Evolutionary conservation across 2,329 filamentous ascomycete genomes (phyloP), one percentile per base, ranked within the genome.

Genomic region (Tolypocladium tundrense): DNA sequence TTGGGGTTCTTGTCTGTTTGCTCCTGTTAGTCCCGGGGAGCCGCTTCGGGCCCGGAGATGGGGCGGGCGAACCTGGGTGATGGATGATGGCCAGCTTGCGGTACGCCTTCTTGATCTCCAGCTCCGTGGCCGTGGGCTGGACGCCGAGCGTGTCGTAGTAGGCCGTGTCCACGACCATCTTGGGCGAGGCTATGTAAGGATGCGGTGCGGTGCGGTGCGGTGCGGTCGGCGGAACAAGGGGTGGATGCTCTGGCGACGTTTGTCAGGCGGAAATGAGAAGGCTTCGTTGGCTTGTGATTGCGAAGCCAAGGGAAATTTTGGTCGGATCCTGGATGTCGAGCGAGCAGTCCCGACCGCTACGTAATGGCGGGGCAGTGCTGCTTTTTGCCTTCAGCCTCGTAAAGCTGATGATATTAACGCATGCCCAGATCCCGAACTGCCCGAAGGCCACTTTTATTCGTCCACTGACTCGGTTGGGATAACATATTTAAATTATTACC

Each of bases 31-130:
- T 21, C 0, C 13, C 33, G 21, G 5, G 39, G 4, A 42, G 2
- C 19, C 31, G 4, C 3, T 14, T 16, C 41, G 10, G 41, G 43
- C 14, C 37, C 53, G 50, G 45, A n/a, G 16, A 48, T 52, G 55
- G 40, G 48, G 48, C 43, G 35, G 42, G 66, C 77, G 65, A 77
- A 90, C 88, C 89, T 63, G 91, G 91, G 73, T 97, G 93, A 68
- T 96, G 90, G 65, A 92, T 84, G 73, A 97, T 97, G 65, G 94
- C 94, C 65, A 94, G 83, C 77, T 93, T 97, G 71, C 92, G 86
- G 76, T 97, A 97, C 35, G 92, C 92, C 78, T 96, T 96, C 75
- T 97, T 97, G 76, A 97, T 97, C 72, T 97, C 91, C 55, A 96
- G 83, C 72, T 93, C 90, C 43, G 90, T 88, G 37, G 92, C 93